phyloP scores from a whole-genome alignment of 768 basidiomycete species.

The Pleurotus platypus region DNA sequence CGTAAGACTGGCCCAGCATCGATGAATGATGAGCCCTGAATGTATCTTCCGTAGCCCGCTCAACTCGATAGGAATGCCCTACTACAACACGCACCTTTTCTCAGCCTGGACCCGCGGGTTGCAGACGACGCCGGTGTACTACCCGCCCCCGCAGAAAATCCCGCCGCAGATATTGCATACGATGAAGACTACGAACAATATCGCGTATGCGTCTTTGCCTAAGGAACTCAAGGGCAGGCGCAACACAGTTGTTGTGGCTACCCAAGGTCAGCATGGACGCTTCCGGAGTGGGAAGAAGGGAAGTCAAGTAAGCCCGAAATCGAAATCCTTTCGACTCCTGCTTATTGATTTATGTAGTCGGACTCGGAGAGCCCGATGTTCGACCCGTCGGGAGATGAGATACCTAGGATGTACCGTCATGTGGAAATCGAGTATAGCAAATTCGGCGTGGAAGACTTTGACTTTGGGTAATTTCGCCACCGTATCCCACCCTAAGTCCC shows the following conservation, averaged over 20 bases:
- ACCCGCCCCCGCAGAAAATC: conserved; percentile 73
- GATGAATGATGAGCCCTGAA: too few relatives aligned
- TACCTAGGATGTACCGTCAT: conserved; percentile 81
- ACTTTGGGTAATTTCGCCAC: conserved; percentile 73
- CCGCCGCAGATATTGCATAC: conserved; percentile 71
- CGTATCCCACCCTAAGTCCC: neutral
- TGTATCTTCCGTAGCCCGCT: conserved; percentile 56
- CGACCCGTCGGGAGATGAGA: conserved; percentile 51
- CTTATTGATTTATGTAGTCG: conserved; percentile 25
- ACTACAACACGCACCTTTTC: conserved; percentile 70
- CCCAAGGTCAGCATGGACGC: conserved; percentile 57
- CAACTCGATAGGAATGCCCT: conserved; percentile 84
- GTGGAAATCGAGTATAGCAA: conserved; percentile 99
- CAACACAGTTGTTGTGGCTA: conserved; percentile 60
- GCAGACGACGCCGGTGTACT: conserved; percentile 35
- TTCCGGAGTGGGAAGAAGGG: conserved; percentile 81
- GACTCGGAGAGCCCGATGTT: conserved; percentile 52
- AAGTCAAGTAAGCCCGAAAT: conserved; percentile 36
- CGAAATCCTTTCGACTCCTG: neutral
- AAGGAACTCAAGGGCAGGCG: conserved; percentile 81
- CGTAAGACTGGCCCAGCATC: conserved; percentile 43
- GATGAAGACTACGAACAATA: conserved; percentile 85
- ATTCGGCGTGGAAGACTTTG: conserved; percentile 98
- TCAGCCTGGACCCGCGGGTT: conserved; percentile 63
- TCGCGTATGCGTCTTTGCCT: conserved; percentile 87